Conservation (phyloP, 2,329 filamentous ascomycete genomes). For the Thelonectria rubi region DNA sequence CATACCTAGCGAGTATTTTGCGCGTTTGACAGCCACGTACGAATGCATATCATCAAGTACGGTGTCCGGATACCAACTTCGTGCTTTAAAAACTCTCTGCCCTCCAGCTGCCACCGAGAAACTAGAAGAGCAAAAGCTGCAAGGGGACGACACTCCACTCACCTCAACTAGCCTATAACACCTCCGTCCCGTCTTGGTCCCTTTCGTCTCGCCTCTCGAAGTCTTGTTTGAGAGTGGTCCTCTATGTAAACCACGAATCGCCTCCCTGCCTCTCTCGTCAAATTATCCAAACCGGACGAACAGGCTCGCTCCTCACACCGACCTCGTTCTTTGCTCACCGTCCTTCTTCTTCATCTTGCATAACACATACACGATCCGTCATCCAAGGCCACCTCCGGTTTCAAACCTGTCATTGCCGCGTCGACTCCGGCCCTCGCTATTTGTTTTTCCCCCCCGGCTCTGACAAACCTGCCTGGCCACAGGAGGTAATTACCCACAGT, state of each 20-base stretch:
- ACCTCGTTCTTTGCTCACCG: constrained; percentile 13
- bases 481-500: constrained; percentile 33
- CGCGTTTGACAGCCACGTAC: neutral
- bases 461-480: constrained; percentile 35
- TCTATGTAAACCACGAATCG: constrained; percentile 24
- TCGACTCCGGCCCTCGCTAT: constrained; percentile 37
- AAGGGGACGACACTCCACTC: constrained; percentile 29
- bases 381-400: constrained; percentile 17
- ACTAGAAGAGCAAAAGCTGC: neutral
- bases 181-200: constrained; percentile 28
- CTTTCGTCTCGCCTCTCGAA: constrained; percentile 17
- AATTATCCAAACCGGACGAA: constrained; percentile 14
- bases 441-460: constrained; percentile 29
- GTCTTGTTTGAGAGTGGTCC: constrained; percentile 27
- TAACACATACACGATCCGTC: neutral
- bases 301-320: constrained; percentile 19
- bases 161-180: constrained; percentile 25
- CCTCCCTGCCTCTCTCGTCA: constrained; percentile 28
- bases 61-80: no score
- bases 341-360: constrained; percentile 5
- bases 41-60: neutral
- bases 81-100: no score
- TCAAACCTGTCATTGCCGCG: constrained; percentile 25
- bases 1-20: neutral
- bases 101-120: no score